phyloP scores from a whole-genome alignment of 352 stramenopile genomes.

The Pythium brassicae region DNA sequence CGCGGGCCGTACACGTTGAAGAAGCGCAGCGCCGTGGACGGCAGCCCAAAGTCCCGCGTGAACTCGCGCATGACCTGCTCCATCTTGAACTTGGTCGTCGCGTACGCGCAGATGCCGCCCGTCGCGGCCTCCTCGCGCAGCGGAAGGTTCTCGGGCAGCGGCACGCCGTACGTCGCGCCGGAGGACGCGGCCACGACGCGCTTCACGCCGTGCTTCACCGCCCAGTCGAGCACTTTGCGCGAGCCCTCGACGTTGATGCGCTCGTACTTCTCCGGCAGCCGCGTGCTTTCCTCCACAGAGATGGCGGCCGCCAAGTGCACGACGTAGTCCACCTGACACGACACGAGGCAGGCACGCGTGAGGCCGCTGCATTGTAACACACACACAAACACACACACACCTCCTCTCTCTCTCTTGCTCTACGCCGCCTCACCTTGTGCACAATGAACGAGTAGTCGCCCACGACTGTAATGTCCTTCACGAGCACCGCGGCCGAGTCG shows the following conservation, averaged over 20 bases:
- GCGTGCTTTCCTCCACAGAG: slow-evolving; percentile 82
- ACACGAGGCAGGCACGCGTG: too few species aligned
- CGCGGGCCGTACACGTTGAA: slow-evolving; percentile 85
- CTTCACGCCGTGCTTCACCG: slow-evolving; percentile 66
- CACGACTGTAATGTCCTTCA: slow-evolving; percentile 83
- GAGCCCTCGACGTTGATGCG: slow-evolving; percentile 82
- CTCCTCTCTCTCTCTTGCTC: background rate
- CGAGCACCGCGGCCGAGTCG: slow-evolving; percentile 55
- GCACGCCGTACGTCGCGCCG: slow-evolving; percentile 69
- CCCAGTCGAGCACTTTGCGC: slow-evolving; percentile 79
- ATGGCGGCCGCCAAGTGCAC: slow-evolving; percentile 81
- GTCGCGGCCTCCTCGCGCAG: slow-evolving; percentile 69
- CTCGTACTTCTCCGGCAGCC: slow-evolving; percentile 83
- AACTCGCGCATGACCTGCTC: slow-evolving; percentile 74
- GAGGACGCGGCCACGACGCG: slow-evolving; percentile 77
- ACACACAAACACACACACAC: too few species aligned
- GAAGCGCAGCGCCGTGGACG: slow-evolving; percentile 74
- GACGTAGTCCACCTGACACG: slow-evolving; percentile 76
- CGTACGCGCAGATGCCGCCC: slow-evolving; percentile 77
- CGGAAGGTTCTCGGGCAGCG: slow-evolving; percentile 58
- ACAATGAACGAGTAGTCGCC: slow-evolving; percentile 78
- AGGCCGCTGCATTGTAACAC: too few species aligned
- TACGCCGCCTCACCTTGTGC: slow-evolving; percentile 43
- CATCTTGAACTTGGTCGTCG: slow-evolving; percentile 84
- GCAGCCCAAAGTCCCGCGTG: slow-evolving; percentile 61